Base-by-base conservation (phyloP, 2,329 filamentous ascomycete species). In the Chrysoporthe deuterocubensis region DNA sequence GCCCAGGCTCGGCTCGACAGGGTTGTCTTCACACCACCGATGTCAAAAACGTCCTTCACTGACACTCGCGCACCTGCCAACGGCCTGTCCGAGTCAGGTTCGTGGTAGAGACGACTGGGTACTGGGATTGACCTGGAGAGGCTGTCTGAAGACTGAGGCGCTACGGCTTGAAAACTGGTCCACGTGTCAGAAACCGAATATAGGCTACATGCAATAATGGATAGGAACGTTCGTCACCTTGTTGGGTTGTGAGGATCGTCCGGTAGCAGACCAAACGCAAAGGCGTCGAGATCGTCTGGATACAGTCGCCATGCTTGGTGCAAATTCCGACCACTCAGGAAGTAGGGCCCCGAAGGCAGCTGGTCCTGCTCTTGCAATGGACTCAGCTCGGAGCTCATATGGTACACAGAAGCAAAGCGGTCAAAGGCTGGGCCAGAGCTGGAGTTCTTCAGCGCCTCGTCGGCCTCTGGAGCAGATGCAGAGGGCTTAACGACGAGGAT, bases 1-100 rank as follows among this genome's bases (percentile, higher is more conserved):
- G 82, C 83, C 81, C 85, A 91, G 1, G 87, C 84, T 43, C 85
- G 79, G 65, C 87, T 90, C 0, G 88, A 89, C 43, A 85, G 80
- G 1, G 81, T 81, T 0, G 86, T 89, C 14, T 81, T 81, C 0
- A 89, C 75, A 1, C 89, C 89, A n/a, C 74, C 70, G 0, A 82
- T 66, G 3, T 76, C 73, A 44, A 76, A 70, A 3, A 73, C 70
- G 46, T 82, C 80, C 21, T 75, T 74, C 13, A 82, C 68, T 32
- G 78, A 72, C 4, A 81, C 66, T 4, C 81, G 79, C 18, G 75
- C 66, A 18, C 81, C 81, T 16, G 75, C 79, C 8, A 82, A 72
- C 0, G 79, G 80, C 43, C 76, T 77, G 7, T 69, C 59, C 8
- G 46, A 11, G 62, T 5, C 26, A 6, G 62, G 50, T 11, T 26